A percentile compares a stretch with the other conserved stretches of the same genome.
Conservation (phyloP, 345 rosid species). For the Nasturtium officinale region DNA sequence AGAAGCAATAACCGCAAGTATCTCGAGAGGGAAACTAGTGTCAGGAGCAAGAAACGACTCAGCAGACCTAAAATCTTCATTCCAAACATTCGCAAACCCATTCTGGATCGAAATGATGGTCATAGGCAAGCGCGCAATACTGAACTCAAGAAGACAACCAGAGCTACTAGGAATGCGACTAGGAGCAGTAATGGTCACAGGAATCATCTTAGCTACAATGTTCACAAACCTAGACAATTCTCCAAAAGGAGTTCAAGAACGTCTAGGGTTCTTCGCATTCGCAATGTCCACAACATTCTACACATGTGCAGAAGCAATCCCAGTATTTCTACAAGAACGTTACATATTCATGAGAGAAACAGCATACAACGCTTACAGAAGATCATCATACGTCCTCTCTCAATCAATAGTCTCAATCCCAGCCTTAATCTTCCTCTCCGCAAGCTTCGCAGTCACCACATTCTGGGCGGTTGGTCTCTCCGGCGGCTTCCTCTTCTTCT, state of each 20-base stretch:
- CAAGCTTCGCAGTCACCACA: conserved; percentile 70
- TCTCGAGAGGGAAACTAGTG: conserved; percentile 81
- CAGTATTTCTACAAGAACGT: conserved; percentile 86
- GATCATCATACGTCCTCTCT: conserved; percentile 89
- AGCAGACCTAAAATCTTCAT: conserved; percentile 49
- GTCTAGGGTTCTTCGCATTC: conserved; percentile 87
- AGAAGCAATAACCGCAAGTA: conserved; percentile 78
- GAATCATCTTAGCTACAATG: conserved; percentile 82
- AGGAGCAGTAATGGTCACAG: conserved; percentile 78
- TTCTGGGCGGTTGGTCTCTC: conserved; percentile 81
- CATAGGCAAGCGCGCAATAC: conserved; percentile 64
- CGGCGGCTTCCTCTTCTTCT: conserved; percentile 83
- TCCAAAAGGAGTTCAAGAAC: conserved; percentile 84
- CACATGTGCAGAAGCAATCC: conserved; percentile 94
- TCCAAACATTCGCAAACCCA: conserved; percentile 82
- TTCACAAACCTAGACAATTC: conserved; percentile 78
- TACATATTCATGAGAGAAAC: conserved; percentile 98
- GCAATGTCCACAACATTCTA: conserved; percentile 96
- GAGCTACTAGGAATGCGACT: conserved; percentile 78
- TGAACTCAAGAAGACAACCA: conserved; percentile 78
- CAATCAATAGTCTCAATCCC: conserved; percentile 76
- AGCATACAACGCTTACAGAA: conserved; percentile 84
- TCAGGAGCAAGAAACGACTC: conserved; percentile 58
- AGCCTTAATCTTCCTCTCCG: conserved; percentile 62
- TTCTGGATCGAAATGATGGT: conserved; percentile 81